These are phyloP conservation scores for Knoxdaviesia capensis DNA, from an alignment of 2,329 filamentous ascomycete genomes.

Conservation along the genomic window DNA sequence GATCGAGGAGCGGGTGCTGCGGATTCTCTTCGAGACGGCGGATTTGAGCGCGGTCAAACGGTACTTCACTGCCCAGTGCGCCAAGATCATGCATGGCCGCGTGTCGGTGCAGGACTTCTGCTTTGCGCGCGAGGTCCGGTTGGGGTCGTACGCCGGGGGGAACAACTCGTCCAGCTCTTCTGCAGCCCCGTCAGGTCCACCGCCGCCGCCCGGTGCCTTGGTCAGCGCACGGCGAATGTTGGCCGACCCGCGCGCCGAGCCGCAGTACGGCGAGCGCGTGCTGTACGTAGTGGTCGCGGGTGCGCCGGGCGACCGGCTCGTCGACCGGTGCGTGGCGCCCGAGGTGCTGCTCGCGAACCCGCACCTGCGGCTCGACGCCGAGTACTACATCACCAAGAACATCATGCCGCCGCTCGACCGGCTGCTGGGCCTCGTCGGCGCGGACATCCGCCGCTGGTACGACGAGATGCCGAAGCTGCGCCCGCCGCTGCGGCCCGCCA, in stretches of 20 bases:
- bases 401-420: conserved; percentile 85
- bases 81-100: conserved; percentile 75
- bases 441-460: conserved; percentile 79
- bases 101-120: conserved; percentile 92
- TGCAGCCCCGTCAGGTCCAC: conserved; percentile 35
- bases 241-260: conserved; percentile 66
- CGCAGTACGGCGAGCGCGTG: conserved; percentile 86
- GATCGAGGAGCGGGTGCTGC: conserved; percentile 82
- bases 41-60: conserved; percentile 75
- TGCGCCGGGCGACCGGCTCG: conserved; percentile 64
- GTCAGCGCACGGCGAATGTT: conserved; percentile 78
- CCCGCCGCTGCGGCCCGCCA: conserved; percentile 19
- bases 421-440: conserved; percentile 91
- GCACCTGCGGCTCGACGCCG: conserved; percentile 66
- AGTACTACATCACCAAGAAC: conserved; percentile 96
- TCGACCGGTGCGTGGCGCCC: conserved; percentile 78
- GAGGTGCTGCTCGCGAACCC: conserved; percentile 62
- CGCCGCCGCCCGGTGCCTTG: conserved; percentile 68
- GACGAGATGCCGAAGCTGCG: conserved; percentile 89
- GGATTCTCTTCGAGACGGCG: conserved; percentile 71
- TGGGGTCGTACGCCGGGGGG: conserved; percentile 66
- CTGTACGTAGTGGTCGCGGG: conserved; percentile 88
- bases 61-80: conserved; percentile 80
- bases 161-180: conserved; percentile 18
- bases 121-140: conserved; percentile 78